These are phyloP conservation scores for Geosmithia putterillii DNA, from an alignment of 2,329 filamentous ascomycete species.

Conservation along the genomic window DNA sequence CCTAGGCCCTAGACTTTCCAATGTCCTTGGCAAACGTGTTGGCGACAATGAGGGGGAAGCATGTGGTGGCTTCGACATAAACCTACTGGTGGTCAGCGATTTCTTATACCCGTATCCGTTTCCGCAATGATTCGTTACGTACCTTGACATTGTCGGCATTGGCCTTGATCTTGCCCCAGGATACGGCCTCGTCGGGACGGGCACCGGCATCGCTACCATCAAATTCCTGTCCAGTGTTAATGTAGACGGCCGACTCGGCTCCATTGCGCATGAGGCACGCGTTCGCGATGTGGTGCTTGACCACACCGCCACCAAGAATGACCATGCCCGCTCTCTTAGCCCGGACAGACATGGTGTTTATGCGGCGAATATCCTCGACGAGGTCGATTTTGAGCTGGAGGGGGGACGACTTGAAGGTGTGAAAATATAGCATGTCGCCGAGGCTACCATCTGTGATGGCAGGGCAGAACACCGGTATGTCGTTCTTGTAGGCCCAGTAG, in stretches of 20 bases:
- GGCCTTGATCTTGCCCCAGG: slow-evolving; percentile 95
- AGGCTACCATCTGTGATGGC: slow-evolving; percentile 90
- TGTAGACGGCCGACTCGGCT: slow-evolving; percentile 91
- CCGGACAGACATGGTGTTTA: slow-evolving; percentile 83
- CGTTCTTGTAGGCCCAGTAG: slow-evolving; percentile 96
- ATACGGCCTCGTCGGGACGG: slow-evolving; percentile 89
- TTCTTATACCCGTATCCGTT: too few species aligned
- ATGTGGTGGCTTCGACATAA: slow-evolving; percentile 51
- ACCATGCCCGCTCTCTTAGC: slow-evolving; percentile 91
- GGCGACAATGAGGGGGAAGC: slow-evolving; percentile 55
- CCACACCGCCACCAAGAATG: slow-evolving; percentile 82
- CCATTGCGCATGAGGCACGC: slow-evolving; percentile 96
- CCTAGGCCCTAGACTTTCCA: slow-evolving; percentile 6
- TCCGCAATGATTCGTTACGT: too few species aligned
- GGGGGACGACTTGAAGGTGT: slow-evolving; percentile 85
- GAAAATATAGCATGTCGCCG: slow-evolving; percentile 98
- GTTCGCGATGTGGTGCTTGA: slow-evolving; percentile 98
- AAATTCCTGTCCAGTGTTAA: slow-evolving; percentile 96
- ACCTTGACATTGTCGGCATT: slow-evolving; percentile 86
- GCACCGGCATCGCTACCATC: slow-evolving; percentile 95
- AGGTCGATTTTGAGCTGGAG: slow-evolving; percentile 76
- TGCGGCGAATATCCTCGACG: slow-evolving; percentile 81
- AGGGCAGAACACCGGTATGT: slow-evolving; percentile 94
- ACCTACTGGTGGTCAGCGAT: too few species aligned
- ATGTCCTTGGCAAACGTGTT: slow-evolving; percentile 52